Evolutionary conservation across 805 yeast genomes (phyloP), one percentile per base, ranked within the genome.

Genomic region (Ogataea polymorpha): DNA sequence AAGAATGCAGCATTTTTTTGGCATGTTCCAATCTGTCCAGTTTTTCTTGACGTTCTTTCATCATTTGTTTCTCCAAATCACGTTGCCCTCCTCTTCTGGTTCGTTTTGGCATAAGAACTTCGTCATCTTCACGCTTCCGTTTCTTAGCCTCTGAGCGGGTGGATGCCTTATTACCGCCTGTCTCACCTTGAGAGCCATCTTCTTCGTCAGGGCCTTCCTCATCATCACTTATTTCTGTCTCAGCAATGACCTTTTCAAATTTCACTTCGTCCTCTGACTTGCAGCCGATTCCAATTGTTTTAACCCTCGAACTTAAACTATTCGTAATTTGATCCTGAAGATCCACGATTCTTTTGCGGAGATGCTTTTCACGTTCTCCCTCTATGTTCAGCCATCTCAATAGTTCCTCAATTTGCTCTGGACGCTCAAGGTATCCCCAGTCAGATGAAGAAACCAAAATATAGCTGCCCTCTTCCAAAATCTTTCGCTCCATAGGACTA

Each of bases 381-480:
- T 82, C 78, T 4, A 77, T 79, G 50, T 83, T 80, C 36, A 89
- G 66, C 87, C 91, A 83, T n/a, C 63, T 58, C 7, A 81, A 43
- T 18, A 90, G 56, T 11, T 57, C 57, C 1, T 74, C 76, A 23
- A 88, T 60, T 28, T 83, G 82, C n/a, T 71, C 75, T 0, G 73
- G 68, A 2, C 57, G 65, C 49, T 88, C 95, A 49, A 79, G 75
- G 51, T 61, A 86, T 40, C 82, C 75, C 97, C 97, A 89, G 26
- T 77, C 75, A 5, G 62, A 46, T 1, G 74, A 68, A 11, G 71
- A 61, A 8, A 80, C 50, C 16, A 86, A 56, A 5, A 79, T 74
- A 41, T 72, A 77, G 1, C 82, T 76, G 2, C 70, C 65, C 55
- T 86, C 96, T 52, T 84, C 95, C 16, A 82, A 62, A 12, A 78